These are phyloP conservation scores for Xerocomellus chrysenteron DNA, from an alignment of 768 basidiomycete species.

Conservation along the genomic window DNA sequence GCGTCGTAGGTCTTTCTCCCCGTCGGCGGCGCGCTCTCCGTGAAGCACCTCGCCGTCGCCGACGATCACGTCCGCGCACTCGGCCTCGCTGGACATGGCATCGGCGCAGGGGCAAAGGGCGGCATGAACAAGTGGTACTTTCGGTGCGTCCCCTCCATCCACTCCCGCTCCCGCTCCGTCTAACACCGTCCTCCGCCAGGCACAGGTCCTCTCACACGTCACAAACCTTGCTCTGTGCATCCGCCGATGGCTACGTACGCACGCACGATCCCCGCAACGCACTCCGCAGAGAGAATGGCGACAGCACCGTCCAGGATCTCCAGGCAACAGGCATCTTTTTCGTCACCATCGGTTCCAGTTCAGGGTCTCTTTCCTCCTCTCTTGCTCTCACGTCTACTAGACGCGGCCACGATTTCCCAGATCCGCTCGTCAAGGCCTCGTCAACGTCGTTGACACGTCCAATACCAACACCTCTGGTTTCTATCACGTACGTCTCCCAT, in stretches of 20 bases:
- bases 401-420: slow-evolving; percentile 83
- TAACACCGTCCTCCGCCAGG: slow-evolving; percentile 55
- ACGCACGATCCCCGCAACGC: slow-evolving; percentile 65
- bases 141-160: slow-evolving; percentile 46
- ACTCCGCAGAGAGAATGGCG: slow-evolving; percentile 46
- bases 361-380: slow-evolving; percentile 52
- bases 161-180: not conserved
- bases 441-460: slow-evolving; percentile 78
- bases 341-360: slow-evolving; percentile 84
- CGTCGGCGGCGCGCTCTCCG: slow-evolving; percentile 55
- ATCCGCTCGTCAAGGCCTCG: slow-evolving; percentile 77
- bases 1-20: slow-evolving; percentile 68
- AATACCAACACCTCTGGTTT: slow-evolving; percentile 71
- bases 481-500: slow-evolving; percentile 58
- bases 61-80: slow-evolving; percentile 76
- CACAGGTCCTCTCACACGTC: slow-evolving; percentile 53
- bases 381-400: slow-evolving; percentile 40
- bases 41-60: slow-evolving; percentile 52
- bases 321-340: slow-evolving; percentile 74
- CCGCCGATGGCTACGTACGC: slow-evolving; percentile 71
- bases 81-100: slow-evolving; percentile 55
- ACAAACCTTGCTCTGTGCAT: slow-evolving; percentile 73
- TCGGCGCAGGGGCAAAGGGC: slow-evolving; percentile 83
- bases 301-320: slow-evolving; percentile 71
- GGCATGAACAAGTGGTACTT: slow-evolving; percentile 83